Conservation (phyloP, 129 eudicot species). For the Flaveria trinervia region DNA sequence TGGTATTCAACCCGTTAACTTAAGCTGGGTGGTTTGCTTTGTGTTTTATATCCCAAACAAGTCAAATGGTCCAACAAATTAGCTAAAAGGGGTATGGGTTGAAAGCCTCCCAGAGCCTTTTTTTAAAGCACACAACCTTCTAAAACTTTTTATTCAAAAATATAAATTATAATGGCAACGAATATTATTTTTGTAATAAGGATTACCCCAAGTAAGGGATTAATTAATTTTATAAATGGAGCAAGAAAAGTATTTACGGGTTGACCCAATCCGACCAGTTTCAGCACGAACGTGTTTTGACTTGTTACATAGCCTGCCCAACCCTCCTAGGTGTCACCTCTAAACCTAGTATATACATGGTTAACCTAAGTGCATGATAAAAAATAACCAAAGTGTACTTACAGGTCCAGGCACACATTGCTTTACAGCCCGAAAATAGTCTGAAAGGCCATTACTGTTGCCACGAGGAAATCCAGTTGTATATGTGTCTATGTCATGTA, state of each 20-base stretch:
- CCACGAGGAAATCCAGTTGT: slow-evolving; percentile 96
- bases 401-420: slow-evolving; percentile 96
- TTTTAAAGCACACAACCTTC: slow-evolving; percentile 2
- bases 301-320: slow-evolving; percentile 9
- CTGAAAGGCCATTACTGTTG: slow-evolving; percentile 56
- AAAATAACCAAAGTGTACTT: slow-evolving; percentile 34
- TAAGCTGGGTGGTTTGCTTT: neutral
- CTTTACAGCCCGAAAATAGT: slow-evolving; percentile 78
- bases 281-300: neutral
- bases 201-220: neutral
- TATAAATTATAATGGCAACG: too few relatives aligned
- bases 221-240: neutral
- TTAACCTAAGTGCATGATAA: slow-evolving; percentile 11
- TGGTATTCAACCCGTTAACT: neutral
- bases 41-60: neutral
- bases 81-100: neutral
- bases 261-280: neutral
- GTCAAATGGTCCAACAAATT: neutral
- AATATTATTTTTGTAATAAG: neutral
- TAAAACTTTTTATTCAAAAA: neutral
- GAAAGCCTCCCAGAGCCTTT: neutral
- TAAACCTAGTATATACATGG: slow-evolving; percentile 2
- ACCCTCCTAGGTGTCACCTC: neutral
- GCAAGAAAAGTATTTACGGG: neutral
- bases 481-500: slow-evolving; percentile 83